Percentiles rank a stretch among this genome's conserved stretches.
Evolutionary conservation across 2,329 filamentous ascomycete genomes (phyloP).

Genomic region (Phoma sp.): DNA sequence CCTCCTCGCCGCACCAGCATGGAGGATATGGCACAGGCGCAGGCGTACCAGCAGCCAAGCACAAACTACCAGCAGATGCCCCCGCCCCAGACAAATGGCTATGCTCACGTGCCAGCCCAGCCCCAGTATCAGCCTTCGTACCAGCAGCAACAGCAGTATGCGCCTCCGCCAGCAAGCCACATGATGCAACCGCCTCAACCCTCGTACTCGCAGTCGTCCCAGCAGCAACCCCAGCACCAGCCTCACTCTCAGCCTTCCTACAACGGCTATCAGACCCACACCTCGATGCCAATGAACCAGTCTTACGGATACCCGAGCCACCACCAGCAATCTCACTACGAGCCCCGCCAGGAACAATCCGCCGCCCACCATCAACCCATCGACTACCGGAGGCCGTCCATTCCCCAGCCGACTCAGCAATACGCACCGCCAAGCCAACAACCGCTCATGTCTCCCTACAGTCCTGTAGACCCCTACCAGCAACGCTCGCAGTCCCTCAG

Average conservation of each 20-base stretch:
- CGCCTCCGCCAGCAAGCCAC: slow-evolving; percentile 40
- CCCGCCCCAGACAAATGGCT: slow-evolving; percentile 50
- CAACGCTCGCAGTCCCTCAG: slow-evolving; percentile 46
- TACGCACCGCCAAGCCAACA: slow-evolving; percentile 43
- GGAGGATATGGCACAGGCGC: slow-evolving; percentile 52
- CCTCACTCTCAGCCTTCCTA: slow-evolving; percentile 29
- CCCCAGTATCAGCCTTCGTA: slow-evolving; percentile 43
- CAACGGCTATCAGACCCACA: slow-evolving; percentile 40
- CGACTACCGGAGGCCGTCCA: slow-evolving; percentile 52
- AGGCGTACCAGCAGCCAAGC: slow-evolving; percentile 45
- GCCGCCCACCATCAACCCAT: slow-evolving; percentile 48
- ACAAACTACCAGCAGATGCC: slow-evolving; percentile 49
- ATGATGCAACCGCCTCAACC: slow-evolving; percentile 50
- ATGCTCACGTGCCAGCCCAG: slow-evolving; percentile 50
- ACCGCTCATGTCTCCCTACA: slow-evolving; percentile 41
- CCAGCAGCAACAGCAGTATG: slow-evolving; percentile 42
- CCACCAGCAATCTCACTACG: slow-evolving; percentile 44
- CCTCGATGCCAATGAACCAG: slow-evolving; percentile 46
- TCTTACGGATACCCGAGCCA: slow-evolving; percentile 52
- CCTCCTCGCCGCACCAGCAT: slow-evolving; percentile 53
- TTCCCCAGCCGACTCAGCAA: slow-evolving; percentile 43
- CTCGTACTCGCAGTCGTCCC: slow-evolving; percentile 40
- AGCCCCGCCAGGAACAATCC: slow-evolving; percentile 47
- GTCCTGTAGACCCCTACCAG: slow-evolving; percentile 46
- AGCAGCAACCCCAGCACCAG: slow-evolving; percentile 12